A percentile compares a stretch with the other conserved stretches of the same genome.
Conservation (phyloP, 768 basidiomycete genomes). For the Asterophora lycoperdoides region DNA sequence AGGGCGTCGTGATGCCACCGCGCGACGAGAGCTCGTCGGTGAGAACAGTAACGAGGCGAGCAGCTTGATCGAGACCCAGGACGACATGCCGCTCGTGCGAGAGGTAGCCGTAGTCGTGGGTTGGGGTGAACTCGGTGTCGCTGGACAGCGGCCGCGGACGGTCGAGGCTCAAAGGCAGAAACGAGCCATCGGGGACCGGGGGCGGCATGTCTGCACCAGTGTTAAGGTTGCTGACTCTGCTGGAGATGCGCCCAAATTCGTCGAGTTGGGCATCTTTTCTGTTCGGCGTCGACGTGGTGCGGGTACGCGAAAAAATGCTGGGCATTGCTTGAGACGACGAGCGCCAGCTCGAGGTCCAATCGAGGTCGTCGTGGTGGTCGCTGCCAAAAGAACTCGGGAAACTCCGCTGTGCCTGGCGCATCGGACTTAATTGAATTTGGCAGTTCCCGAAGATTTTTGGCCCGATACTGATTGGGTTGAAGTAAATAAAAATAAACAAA, state of each 20-base stretch:
- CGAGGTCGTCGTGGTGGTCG: too few species aligned
- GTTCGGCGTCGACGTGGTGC: conserved; percentile 55
- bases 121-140: conserved; percentile 32
- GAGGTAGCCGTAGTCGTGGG: conserved; percentile 65
- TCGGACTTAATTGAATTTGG: too few species aligned
- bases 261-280: conserved; percentile 42
- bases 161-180: conserved; percentile 50
- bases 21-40: conserved; percentile 66
- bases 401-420: too few species aligned
- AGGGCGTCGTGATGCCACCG: conserved; percentile 81
- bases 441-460: too few species aligned
- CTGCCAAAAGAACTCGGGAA: too few species aligned
- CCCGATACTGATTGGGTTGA: too few species aligned
- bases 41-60: conserved; percentile 66
- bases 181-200: conserved; percentile 45
- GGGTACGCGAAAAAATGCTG: conserved; percentile 59
- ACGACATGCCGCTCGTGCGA: conserved; percentile 70
- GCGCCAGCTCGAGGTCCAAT: too few species aligned
- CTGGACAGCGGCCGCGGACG: conserved; percentile 38
- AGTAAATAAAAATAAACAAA: too few species aligned
- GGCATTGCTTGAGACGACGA: too few species aligned
- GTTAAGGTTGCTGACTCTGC: conserved; percentile 35
- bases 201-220: conserved; percentile 28
- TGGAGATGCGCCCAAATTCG: conserved; percentile 62
- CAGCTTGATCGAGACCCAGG: conserved; percentile 70